A percentile compares a stretch with the other conserved stretches of the same genome.
Evolutionary conservation across 108 stramenopile genomes (phyloP).

Genomic region (Nannochloropsis granulata): DNA sequence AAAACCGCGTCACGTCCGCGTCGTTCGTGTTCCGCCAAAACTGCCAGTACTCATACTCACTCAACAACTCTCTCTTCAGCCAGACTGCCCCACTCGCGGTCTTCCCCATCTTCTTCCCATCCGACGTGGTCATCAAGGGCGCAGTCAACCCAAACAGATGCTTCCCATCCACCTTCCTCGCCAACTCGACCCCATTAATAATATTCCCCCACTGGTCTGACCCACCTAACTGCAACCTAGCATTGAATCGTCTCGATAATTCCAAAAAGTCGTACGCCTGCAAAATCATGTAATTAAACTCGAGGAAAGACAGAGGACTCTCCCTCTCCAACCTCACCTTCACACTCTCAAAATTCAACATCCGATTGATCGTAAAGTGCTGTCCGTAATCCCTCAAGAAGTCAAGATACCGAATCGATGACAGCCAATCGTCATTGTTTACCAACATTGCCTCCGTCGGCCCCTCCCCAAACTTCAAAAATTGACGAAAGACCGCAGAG

Average conservation of each 20-base stretch:
- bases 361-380: constrained; percentile 91
- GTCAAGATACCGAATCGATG: constrained; percentile 56
- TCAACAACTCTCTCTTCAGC: constrained; percentile 73
- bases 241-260: constrained; percentile 52
- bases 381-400: constrained; percentile 90
- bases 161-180: constrained; percentile 57
- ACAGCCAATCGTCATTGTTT: constrained; percentile 91
- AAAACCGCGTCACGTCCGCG: constrained; percentile 74
- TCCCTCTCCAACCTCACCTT: constrained; percentile 73
- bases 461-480: constrained; percentile 52
- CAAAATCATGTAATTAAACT: constrained; percentile 97
- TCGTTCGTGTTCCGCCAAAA: constrained; percentile 93
- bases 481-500: constrained; percentile 57
- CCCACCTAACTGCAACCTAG: constrained; percentile 80
- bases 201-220: constrained; percentile 99
- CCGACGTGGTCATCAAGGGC: constrained; percentile 84
- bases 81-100: constrained; percentile 89
- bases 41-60: constrained; percentile 96
- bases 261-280: constrained; percentile 97
- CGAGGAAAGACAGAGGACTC: constrained; percentile 82
- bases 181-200: constrained; percentile 77
- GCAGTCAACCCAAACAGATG: constrained; percentile 86
- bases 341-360: constrained; percentile 84
- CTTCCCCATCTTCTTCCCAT: constrained; percentile 99
- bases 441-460: constrained; percentile 50